A percentile compares a stretch with the other conserved stretches of the same genome.
Evolutionary conservation across 2,329 filamentous ascomycete species (phyloP).

Genomic region (Sporothrix protearum): DNA sequence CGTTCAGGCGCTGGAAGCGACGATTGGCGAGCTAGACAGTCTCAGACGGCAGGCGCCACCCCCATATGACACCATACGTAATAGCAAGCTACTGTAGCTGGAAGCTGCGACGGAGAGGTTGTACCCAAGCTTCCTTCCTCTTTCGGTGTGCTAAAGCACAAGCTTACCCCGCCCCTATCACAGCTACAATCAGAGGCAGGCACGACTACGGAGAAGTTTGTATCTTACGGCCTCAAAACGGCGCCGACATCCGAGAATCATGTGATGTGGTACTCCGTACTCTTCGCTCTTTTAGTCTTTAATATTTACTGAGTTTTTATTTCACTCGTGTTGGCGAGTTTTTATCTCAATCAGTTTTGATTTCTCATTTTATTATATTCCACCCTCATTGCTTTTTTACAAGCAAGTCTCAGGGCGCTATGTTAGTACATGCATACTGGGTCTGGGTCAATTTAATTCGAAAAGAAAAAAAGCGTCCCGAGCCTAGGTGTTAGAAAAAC

Average conservation of each 20-base stretch:
- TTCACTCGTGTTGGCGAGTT: not conserved
- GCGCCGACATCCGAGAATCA: not conserved
- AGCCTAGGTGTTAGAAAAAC: not conserved
- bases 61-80: not conserved
- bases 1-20: not conserved
- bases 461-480: not conserved
- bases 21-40: not conserved
- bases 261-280: not conserved
- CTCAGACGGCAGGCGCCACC: not conserved
- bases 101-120: not conserved
- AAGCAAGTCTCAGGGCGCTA: not conserved
- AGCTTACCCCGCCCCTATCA: not conserved
- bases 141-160: slow-evolving; percentile 3
- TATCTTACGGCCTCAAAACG: not conserved
- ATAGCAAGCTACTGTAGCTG: not conserved
- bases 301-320: too few species aligned
- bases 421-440: slow-evolving; percentile 1
- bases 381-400: not conserved
- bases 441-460: not conserved
- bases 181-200: not conserved
- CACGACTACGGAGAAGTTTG: too few species aligned
- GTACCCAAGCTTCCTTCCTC: slow-evolving; percentile 16
- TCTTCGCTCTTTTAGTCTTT: not conserved
- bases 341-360: not conserved
- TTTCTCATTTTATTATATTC: not conserved